These are phyloP conservation scores for Pestalotiopsis sp. DNA, from an alignment of 2,329 filamentous ascomycete genomes.

Conservation along the genomic window DNA sequence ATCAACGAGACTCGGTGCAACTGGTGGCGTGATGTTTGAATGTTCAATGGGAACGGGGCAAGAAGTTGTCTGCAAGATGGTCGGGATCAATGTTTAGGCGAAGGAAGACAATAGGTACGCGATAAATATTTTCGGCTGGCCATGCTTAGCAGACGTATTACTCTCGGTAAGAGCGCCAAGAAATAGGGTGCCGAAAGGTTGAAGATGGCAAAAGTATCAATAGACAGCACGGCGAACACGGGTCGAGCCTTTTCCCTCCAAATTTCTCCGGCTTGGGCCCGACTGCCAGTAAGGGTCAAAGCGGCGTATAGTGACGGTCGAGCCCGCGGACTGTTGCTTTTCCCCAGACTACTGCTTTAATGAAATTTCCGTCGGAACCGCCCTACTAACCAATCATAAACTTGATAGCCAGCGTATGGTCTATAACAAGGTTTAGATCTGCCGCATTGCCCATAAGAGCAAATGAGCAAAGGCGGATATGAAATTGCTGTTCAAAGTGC, in stretches of 20 bases:
- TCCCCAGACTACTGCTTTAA: neutral
- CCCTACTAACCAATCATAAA: neutral
- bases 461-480: neutral
- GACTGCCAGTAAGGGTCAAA: neutral
- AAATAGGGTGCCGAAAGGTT: too few species aligned
- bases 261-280: neutral
- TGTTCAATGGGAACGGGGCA: neutral
- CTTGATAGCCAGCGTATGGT: neutral
- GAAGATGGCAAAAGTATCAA: neutral
- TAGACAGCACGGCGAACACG: neutral
- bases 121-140: too few species aligned
- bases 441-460: neutral
- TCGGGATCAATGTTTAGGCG: too few species aligned
- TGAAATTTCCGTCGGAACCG: neutral
- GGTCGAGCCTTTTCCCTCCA: neutral
- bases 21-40: neutral
- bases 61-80: too few species aligned
- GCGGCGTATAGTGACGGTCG: neutral
- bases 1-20: constrained; percentile 3
- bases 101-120: too few species aligned
- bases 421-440: neutral
- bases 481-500: neutral
- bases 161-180: too few species aligned
- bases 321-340: neutral
- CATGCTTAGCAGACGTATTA: too few species aligned